Percentiles rank a stretch among this genome's conserved stretches.
Evolutionary conservation across 164 flowering plant genomes (phyloP).

Genomic region (Dillenia turbinata): DNA sequence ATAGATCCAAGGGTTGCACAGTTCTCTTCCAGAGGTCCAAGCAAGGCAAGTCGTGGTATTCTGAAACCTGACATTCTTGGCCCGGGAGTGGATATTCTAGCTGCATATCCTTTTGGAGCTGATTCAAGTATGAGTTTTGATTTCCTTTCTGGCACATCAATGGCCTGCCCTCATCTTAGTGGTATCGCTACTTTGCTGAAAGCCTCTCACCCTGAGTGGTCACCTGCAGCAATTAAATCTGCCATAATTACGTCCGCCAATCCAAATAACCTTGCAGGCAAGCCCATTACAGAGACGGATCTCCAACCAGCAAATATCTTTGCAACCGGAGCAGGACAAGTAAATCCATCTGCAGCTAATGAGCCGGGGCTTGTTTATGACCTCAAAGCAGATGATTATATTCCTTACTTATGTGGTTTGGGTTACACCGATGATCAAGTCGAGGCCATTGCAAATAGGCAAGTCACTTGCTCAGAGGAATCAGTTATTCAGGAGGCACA

Average conservation of each 20-base stretch:
- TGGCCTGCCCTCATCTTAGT: slow-evolving; percentile 4
- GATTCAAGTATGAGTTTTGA: background rate
- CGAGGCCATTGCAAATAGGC: too few relatives aligned
- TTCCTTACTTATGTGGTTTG: too few relatives aligned
- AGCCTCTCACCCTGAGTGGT: too few relatives aligned
- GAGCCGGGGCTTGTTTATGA: slow-evolving; percentile 9
- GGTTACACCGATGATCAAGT: too few relatives aligned
- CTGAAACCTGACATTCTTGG: too few relatives aligned
- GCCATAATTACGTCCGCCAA: slow-evolving; percentile 3
- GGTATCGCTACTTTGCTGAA: too few relatives aligned
- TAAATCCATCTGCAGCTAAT: slow-evolving; percentile 6
- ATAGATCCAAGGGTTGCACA: slow-evolving; percentile 3
- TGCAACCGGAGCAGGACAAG: slow-evolving; percentile 6
- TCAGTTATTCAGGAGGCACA: too few relatives aligned
- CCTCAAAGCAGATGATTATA: background rate
- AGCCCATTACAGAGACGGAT: background rate
- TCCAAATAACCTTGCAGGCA: background rate
- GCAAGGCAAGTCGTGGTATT: slow-evolving; percentile 1
- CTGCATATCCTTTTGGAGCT: slow-evolving; percentile 1
- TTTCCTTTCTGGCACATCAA: slow-evolving; percentile 5
- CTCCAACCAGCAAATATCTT: slow-evolving; percentile 1
- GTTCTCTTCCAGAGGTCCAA: slow-evolving; percentile 11
- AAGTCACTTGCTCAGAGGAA: too few relatives aligned
- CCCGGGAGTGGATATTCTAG: background rate
- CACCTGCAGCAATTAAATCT: background rate